Evolutionary conservation across 305 asterid species (phyloP), one percentile per base, ranked within the genome.

Genomic region (Euphrasia arctica): DNA sequence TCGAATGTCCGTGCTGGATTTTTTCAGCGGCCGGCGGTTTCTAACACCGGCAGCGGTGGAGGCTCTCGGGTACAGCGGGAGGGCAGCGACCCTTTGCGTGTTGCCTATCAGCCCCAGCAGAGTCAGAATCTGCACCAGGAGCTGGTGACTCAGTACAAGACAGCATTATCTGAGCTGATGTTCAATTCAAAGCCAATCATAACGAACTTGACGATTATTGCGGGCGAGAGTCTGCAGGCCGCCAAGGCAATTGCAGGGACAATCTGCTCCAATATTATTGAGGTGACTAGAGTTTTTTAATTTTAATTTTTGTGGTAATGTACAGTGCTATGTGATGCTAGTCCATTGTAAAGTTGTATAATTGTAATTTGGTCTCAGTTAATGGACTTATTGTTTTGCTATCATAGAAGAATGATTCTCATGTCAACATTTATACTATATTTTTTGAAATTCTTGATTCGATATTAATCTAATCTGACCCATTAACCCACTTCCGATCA

Each of bases 161-260:
- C 87, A 50, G 97, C 95, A 3, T 69, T 90, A 65, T 80, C 91
- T 58, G 96, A 88, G 81, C 80, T 90, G 47, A 88, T 92, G 9
- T 81, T 88, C 70, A 90, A 90, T 70, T 90, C 97, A 39, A 90
- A 90, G 76, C 97, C 97, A 8, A 90, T 90, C 11, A 90, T 90
- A 62, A 90, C 96, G 11, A 90, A 90, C 72, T 78, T 90, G 79
- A 90, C 97, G 39, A 90, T 90, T 62, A 90, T 90, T 47, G 97
- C 97, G 1, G 97, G 97, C 41, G 96, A 90, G 82, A 88, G 83
- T 86, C 55, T 80, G 68, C 79, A 77, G 14, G 96, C 92, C n/a
- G 91, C 97, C 27, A 90, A 90, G 82, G 85, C 88, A 39, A 80
- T 90, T 62, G 91, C 93, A 22, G 81, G 80, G 42, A 64, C 86